Base-by-base conservation (phyloP, 345 rosid species). In the Euphorbia pulcherrima region DNA sequence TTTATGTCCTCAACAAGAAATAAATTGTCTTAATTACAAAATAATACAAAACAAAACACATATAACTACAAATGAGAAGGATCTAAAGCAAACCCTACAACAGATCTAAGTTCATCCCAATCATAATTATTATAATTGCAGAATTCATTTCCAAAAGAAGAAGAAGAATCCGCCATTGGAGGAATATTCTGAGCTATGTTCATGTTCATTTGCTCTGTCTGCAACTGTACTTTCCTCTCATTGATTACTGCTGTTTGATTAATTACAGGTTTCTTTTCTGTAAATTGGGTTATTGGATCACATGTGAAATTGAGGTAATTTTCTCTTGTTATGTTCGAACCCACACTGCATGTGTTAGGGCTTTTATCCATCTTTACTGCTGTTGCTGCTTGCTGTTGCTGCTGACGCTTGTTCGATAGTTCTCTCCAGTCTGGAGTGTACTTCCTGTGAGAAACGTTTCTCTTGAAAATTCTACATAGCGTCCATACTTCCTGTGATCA, bases 401-500 rank as follows among this genome's bases (percentile, higher is more conserved):
- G 65, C 28, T 60, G 70, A 21, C 74, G 74, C 61, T 85, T 84
- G 9, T 67, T 33, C 1, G 88, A 77, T 60, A 76, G 9, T 68
- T 87, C 86, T 76, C 82, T 87, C 90, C 88, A 84, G 39, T 84
- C 87, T 12, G 84, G 72, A 26, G 76, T 78, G 82, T 84, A 82
- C 58, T 84, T 86, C 57, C 72, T 79, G 67, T 81, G 76, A 1
- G 86, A 73, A 27, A 65, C 75, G 30, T 68, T 84, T 67, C 97
- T 71, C 83, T 89, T 85, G 78, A 90, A 87, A 55, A 93, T 89
- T 51, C 90, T 73, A 21, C 97, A 90, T 18, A 93, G 68, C 0
- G 95, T 93, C 96, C 96, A 93, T 5, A 93, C 96, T 79, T 93
- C 98, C 96, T 89, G 85, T 5, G 2, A 28, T 29, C 50, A n/a